Percentiles rank a stretch among this genome's conserved stretches.
These are phyloP conservation scores for Arthrobotrys iridis DNA, from an alignment of 2,329 filamentous ascomycete species.

Conservation along the genomic window DNA sequence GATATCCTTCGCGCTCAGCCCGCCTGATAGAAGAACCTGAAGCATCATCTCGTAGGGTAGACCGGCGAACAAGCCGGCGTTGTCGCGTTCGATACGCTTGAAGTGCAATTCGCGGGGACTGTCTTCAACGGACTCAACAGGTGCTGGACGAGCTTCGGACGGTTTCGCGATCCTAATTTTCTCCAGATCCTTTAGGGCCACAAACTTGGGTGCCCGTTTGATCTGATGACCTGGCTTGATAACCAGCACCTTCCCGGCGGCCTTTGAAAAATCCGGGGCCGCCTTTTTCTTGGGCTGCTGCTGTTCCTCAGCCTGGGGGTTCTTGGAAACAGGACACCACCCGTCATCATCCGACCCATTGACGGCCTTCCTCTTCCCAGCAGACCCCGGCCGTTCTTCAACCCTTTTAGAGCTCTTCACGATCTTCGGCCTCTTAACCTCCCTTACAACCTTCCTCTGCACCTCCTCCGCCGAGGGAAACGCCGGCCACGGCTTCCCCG, in stretches of 20 bases:
- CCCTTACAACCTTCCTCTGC: neutral
- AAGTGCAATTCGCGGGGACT: conserved; percentile 25
- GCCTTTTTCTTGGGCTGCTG: conserved; percentile 9
- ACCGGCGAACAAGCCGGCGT: conserved; percentile 34
- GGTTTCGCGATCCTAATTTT: conserved; percentile 9
- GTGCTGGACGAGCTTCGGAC: conserved; percentile 13
- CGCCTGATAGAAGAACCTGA: conserved; percentile 42
- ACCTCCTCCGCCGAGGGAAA: conserved; percentile 29
- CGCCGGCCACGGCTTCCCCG: conserved; percentile 16
- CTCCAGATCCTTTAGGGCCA: conserved; percentile 35
- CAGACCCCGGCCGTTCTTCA: neutral
- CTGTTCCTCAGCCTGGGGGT: conserved; percentile 1
- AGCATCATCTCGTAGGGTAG: conserved; percentile 52
- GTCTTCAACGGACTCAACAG: neutral
- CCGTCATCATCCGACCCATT: neutral
- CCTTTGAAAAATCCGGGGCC: conserved; percentile 14
- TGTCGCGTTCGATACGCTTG: conserved; percentile 23
- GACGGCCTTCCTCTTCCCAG: conserved; percentile 28
- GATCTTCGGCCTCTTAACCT: conserved; percentile 39
- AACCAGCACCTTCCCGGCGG: conserved; percentile 44
- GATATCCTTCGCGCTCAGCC: conserved; percentile 25
- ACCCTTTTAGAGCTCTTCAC: conserved; percentile 19
- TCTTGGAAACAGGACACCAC: conserved; percentile 28
- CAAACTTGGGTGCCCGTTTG: conserved; percentile 12
- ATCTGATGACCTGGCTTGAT: conserved; percentile 49